These are phyloP conservation scores for Hymenotorrendiella dingleyae DNA, from an alignment of 2,329 filamentous ascomycete genomes.

Conservation along the genomic window DNA sequence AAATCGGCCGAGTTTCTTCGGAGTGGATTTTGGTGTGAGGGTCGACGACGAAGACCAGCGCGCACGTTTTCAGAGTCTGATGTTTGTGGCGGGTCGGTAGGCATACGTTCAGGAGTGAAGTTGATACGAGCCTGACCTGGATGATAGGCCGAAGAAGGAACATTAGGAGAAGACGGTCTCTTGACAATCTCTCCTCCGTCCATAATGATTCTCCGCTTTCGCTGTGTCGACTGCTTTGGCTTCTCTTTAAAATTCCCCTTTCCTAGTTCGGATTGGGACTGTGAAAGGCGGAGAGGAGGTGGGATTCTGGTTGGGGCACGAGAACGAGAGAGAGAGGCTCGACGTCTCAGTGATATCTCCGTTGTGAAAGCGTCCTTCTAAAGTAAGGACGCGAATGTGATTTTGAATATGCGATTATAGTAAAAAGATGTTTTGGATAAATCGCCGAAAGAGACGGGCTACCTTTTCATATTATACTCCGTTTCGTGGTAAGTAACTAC, in stretches of 20 bases:
- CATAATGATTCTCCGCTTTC: no score
- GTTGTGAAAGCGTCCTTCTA: slow-evolving; percentile 8
- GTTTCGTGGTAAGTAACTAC: slow-evolving; percentile 12
- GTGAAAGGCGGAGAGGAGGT: no score
- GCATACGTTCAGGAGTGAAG: slow-evolving; percentile 19
- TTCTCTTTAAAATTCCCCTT: no score
- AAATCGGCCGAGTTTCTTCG: slow-evolving; percentile 18
- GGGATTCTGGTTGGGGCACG: no score
- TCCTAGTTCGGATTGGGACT: no score
- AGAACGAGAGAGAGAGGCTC: slow-evolving; percentile 13
- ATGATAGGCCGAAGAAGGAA: slow-evolving; percentile 12
- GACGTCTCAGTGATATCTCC: slow-evolving; percentile 14
- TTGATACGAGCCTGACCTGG: slow-evolving; percentile 4
- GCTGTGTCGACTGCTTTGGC: no score
- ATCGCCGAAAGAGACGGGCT: slow-evolving; percentile 10
- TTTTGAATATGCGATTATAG: no score
- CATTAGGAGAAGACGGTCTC: slow-evolving; percentile 10
- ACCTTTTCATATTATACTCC: slow-evolving; percentile 13
- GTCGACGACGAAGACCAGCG: slow-evolving; percentile 18
- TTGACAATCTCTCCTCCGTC: slow-evolving; percentile 19
- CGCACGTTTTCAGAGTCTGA: slow-evolving; percentile 7
- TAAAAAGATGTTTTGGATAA: no score
- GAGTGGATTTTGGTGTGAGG: slow-evolving; percentile 10
- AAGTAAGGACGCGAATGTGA: slow-evolving; percentile 1
- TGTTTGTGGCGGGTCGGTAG: slow-evolving; percentile 10